Evolutionary conservation across 345 rosid species (phyloP), one percentile per base, ranked within the genome.

Genomic region (Toxicodendron radicans): DNA sequence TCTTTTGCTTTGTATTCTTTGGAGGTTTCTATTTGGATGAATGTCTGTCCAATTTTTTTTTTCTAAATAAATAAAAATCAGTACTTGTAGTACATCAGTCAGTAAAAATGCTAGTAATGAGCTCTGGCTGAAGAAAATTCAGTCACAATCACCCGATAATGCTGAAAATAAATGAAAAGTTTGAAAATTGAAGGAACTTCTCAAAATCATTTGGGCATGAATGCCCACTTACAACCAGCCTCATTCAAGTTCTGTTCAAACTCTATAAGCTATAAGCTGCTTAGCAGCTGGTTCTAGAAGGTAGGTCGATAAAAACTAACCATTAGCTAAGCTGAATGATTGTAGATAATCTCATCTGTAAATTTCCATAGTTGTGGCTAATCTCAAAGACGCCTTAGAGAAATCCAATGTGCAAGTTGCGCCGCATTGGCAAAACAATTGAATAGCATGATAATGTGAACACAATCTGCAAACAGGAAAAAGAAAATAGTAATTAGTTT

Each of bases 391-490:
- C 30, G 60, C 51, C 41, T 14, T 35, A 21, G 18, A 35, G n/a
- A 48, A 20, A 32, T 60, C 75, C 14, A 17, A 27, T 46, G 14
- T 32, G 46, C 49, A n/a, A 10, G 33, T 49, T 7, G 66, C 0
- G 41, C n/a, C 1, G 0, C 10, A 1, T 61, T 18, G 20, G 46
- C 18, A 20, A n/a, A 20, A 33, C 51, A 12, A 43, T 61, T 12
- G n/a, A 49, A 60, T 49, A 48, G 60, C 41, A 49, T 20, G 18
- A 62, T 0, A 7, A 62, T 16, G 43, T 46, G 20, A 30, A 48
- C 49, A 60, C 38, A 38, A 63, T 64, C 61, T 73, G 69, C 52
- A 51, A 68, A 6, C 16, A 51, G 43, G 60, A 43, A 11, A 12
- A n/a, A 23, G 12, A 32, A 52, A 43, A 10, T 48, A 11, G 38